A percentile compares a stretch with the other conserved stretches of the same genome.
Conservation (phyloP, 164 flowering plant species). For the Magnolia sinica region DNA sequence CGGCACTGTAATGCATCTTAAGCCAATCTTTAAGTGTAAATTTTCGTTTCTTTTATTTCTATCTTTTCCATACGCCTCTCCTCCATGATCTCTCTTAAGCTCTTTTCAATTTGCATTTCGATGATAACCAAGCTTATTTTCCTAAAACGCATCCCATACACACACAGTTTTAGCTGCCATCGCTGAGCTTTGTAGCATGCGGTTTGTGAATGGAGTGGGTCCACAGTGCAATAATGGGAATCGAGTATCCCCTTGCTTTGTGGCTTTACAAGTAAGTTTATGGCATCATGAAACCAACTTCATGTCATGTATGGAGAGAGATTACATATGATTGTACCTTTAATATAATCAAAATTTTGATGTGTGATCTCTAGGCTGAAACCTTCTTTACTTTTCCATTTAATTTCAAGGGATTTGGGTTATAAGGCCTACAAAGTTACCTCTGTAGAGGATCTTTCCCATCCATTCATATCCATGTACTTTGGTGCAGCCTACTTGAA, state of each 20-base stretch:
- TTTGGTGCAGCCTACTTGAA: slow-evolving; percentile 81
- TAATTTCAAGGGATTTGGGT: slow-evolving; percentile 60
- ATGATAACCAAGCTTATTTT: background rate
- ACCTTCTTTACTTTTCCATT: slow-evolving; percentile 2
- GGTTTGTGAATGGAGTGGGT: slow-evolving; percentile 66
- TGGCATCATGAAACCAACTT: background rate
- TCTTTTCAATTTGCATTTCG: no score
- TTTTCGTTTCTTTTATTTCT: no score
- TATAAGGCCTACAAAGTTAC: slow-evolving; percentile 61
- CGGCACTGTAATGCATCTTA: no score
- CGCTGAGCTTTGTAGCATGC: slow-evolving; percentile 78
- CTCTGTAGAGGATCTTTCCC: slow-evolving; percentile 60
- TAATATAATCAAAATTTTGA: background rate
- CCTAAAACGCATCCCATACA: slow-evolving; percentile 5
- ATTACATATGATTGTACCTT: background rate
- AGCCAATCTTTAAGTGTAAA: no score
- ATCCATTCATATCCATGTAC: slow-evolving; percentile 84
- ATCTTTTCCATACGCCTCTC: no score
- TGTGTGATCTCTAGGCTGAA: background rate
- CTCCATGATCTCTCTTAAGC: no score
- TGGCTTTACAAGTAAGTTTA: slow-evolving; percentile 81
- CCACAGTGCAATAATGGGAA: slow-evolving; percentile 73
- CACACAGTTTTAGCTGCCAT: slow-evolving; percentile 77
- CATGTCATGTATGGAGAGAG: background rate
- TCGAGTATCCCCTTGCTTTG: slow-evolving; percentile 61